A percentile compares a stretch with the other conserved stretches of the same genome.
These are phyloP conservation scores for Suillus plorans DNA, from an alignment of 768 basidiomycete species.

Conservation along the genomic window DNA sequence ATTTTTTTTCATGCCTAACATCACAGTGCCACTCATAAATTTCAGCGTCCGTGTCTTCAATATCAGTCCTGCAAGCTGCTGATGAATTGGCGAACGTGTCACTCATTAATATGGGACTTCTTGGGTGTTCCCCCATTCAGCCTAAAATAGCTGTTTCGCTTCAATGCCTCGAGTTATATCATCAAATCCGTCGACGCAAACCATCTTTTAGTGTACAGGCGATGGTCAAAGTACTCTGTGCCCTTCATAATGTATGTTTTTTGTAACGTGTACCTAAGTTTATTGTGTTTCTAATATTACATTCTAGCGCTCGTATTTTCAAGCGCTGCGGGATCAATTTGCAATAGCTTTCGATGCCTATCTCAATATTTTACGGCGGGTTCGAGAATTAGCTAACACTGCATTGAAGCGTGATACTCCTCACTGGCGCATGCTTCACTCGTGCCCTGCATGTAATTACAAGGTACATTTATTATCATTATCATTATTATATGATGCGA, in stretches of 20 bases:
- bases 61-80: no score
- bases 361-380: constrained; percentile 22
- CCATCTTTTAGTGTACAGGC: no score
- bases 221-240: constrained; percentile 24
- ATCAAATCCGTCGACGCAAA: no score
- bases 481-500: neutral
- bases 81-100: no score
- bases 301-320: constrained; percentile 11
- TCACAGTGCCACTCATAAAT: no score
- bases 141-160: no score
- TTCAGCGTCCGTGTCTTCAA: no score
- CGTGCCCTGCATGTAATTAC: constrained; percentile 39
- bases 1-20: no score
- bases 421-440: constrained; percentile 31
- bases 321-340: constrained; percentile 14
- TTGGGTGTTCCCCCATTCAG: no score
- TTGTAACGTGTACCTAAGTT: neutral
- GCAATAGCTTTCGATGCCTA: constrained; percentile 37
- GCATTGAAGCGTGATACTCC: constrained; percentile 27
- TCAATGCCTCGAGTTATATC: no score
- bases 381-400: constrained; percentile 21
- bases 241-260: constrained; percentile 18
- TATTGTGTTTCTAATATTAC: constrained; percentile 20
- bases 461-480: constrained; percentile 18
- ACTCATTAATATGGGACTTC: no score